Base-by-base conservation (phyloP, 2,329 filamentous ascomycete species). In the Alternaria novae-zelandiae region DNA sequence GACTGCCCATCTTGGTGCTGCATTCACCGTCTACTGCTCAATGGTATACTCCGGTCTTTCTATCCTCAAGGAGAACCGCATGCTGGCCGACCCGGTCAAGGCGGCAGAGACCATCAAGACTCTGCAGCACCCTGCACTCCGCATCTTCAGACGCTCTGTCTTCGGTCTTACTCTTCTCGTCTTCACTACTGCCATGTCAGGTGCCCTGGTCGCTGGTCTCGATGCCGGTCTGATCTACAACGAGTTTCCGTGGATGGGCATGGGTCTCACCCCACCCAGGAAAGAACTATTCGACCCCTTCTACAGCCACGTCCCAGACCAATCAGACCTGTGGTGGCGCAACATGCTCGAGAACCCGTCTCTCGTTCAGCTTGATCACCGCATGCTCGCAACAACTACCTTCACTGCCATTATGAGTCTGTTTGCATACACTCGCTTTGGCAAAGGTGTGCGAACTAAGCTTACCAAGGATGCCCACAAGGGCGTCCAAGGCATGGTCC, bases 211-310 rank as follows among this genome's bases (percentile, higher is more conserved):
- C 30, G 96, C 96, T 7, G 96, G 96, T 30, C 89, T 99, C 13
- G 96, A 99, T 77, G 96, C 96, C 9, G 96, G 96, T 9, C 86
- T 99, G 60, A 98, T 99, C 81, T 99, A 99, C 85, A 99, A 99
- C 79, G 94, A 99, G 81, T 98, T 99, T 80, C 96, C 96, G 7
- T 92, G 88, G 81, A 99, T 99, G 96, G 96, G 96, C 9, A 81
- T 88, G 4, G 93, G 94, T 11, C 83, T 97, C 21, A 86, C 93
- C 0, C 95, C 95, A 2, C 95, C 95, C 1, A 88, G 86, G 75
- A 86, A 88, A 10, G 95, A 98, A 82, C 89, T 98, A 30, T 94
- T 93, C 80, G 90, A 95, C 75, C 84, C 87, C 41, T 96, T 93
- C 83, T 97, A 97, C 86, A 90, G 89, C 61, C 91, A 94, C 74